Percentiles rank a stretch among this genome's conserved stretches.
These are phyloP conservation scores for Cladophialophora immunda DNA, from an alignment of 2,329 filamentous ascomycete genomes.

Conservation along the genomic window DNA sequence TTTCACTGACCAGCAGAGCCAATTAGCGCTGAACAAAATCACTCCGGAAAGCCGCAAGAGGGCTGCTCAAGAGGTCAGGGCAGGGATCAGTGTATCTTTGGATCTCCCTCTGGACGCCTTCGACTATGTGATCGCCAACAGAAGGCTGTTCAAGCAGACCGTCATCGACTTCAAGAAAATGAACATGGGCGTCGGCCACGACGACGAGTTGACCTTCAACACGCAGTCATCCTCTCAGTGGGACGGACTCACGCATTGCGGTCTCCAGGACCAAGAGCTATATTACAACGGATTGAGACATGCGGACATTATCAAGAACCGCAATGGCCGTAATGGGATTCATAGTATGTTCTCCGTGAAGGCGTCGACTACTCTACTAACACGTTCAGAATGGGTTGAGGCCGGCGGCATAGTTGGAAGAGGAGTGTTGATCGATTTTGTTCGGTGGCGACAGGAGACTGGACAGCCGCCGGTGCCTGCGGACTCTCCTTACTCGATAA, in stretches of 20 bases:
- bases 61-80: neutral
- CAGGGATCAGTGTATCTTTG: slow-evolving; percentile 3
- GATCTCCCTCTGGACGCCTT: neutral
- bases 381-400: slow-evolving; percentile 12
- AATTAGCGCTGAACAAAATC: slow-evolving; percentile 8
- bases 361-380: too few species aligned
- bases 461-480: neutral
- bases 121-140: neutral
- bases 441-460: slow-evolving; percentile 18
- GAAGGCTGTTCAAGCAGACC: neutral
- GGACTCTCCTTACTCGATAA: slow-evolving; percentile 1
- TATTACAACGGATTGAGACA: slow-evolving; percentile 47
- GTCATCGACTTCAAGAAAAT: slow-evolving; percentile 5
- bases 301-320: slow-evolving; percentile 35
- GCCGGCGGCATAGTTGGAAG: slow-evolving; percentile 62
- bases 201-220: slow-evolving; percentile 17
- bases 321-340: neutral
- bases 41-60: neutral
- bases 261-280: slow-evolving; percentile 45
- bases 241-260: slow-evolving; percentile 36
- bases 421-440: slow-evolving; percentile 66
- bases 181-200: neutral
- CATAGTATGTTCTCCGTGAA: too few species aligned
- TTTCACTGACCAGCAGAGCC: neutral
- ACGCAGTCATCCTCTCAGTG: slow-evolving; percentile 22